phyloP scores from a whole-genome alignment of 2,329 filamentous ascomycete genomes.

The Fusarium paranaense region DNA sequence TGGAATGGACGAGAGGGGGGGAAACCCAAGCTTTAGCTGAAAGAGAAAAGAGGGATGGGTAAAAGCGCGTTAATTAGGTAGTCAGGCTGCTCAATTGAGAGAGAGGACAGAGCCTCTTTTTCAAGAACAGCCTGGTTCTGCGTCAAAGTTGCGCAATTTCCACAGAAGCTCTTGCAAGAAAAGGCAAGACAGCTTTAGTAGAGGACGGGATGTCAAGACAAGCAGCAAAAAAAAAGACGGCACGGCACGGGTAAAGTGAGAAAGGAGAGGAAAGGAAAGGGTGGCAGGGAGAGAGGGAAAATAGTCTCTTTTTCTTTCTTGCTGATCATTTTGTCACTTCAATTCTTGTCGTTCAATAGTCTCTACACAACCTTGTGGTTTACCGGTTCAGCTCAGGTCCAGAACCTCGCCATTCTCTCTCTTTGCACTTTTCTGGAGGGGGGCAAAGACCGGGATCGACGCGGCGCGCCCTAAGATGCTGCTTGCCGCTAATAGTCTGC shows the following conservation, averaged over 20 bases:
- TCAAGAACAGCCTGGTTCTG: neutral
- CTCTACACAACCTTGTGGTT: neutral
- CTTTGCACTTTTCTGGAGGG: neutral
- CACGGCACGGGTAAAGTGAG: neutral
- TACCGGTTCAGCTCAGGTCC: neutral
- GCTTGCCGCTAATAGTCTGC: slow-evolving; percentile 34
- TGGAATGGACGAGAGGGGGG: neutral
- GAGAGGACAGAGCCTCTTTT: neutral
- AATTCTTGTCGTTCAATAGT: neutral
- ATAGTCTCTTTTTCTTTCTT: neutral
- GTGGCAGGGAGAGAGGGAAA: neutral
- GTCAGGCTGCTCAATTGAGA: neutral
- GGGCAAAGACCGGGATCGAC: neutral
- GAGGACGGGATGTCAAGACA: neutral
- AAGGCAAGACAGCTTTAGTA: neutral
- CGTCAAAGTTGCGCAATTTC: neutral
- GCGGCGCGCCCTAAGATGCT: slow-evolving; percentile 1
- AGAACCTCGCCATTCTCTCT: neutral
- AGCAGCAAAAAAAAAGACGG: neutral
- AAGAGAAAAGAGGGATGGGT: neutral
- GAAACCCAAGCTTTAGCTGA: neutral
- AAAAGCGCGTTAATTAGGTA: neutral
- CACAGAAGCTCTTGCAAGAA: neutral
- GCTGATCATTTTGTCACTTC: neutral
- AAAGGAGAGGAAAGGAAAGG: neutral